Base-by-base conservation (phyloP, 208 protist species). In the Trypanosoma caninum region DNA sequence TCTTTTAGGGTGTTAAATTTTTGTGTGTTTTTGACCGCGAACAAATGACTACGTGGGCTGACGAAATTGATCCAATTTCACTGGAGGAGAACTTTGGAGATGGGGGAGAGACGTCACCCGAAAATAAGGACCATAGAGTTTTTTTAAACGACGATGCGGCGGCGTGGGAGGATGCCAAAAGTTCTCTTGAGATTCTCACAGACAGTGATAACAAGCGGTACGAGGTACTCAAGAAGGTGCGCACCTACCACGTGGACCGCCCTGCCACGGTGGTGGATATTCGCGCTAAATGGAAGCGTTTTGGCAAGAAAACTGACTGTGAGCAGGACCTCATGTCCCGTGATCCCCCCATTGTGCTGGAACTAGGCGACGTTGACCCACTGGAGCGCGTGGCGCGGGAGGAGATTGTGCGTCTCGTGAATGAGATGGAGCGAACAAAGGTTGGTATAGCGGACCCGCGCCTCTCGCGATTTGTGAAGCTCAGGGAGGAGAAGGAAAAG, bases 281-380 rank as follows among this genome's bases (percentile, higher is more conserved):
- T 14, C 84, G 84, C 34, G 73, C 78, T 16, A 69, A 58, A 20
- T 78, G 79, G 47, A 56, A 44, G 27, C 69, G 59, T 41, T 91
- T 89, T 58, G 84, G 81, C 34, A 84, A 87, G 65, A 78, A 71
- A 20, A 69, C 74, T 14, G 62, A 35, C 42, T 52, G 60, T 18
- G 68, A 58, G 18, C 57, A 70, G 11, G 63, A 75, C 42, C 47
- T 89, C 20, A 76, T 88, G 25, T 82, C 83, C 14, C 57, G 69
- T 22, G 85, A 91, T 50, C 71, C 80, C 16, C 89, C 83, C 30
- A 64, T 89, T 46, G 78, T 80, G 47, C 59, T 95, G 45, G 89
- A 95, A 66, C 72, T 92, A 59, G 89, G 85, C 45, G 69, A 73
- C 0, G 75, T 83, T 2, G 89, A 95, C 56, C 76, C 82, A 50